Evolutionary conservation across 2,329 filamentous ascomycete genomes (phyloP).

Genomic region (Monosporascus sp.): DNA sequence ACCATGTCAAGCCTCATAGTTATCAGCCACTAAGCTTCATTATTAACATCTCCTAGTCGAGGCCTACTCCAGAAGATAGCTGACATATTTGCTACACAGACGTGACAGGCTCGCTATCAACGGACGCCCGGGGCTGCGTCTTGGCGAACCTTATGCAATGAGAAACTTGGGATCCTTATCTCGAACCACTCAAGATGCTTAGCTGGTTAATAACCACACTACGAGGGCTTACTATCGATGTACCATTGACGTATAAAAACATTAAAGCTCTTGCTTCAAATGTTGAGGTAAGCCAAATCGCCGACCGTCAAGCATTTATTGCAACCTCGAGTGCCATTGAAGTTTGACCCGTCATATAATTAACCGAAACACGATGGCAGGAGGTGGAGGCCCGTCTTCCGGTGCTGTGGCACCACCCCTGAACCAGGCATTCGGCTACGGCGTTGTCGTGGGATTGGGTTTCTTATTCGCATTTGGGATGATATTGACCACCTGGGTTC

Average conservation of each 20-base stretch:
- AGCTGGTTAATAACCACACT: neutral
- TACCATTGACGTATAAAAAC: neutral
- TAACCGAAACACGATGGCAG: neutral
- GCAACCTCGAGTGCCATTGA: neutral
- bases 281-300: neutral
- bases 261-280: neutral
- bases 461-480: constrained; percentile 68
- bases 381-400: constrained; percentile 1
- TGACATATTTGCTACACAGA: neutral
- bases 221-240: neutral
- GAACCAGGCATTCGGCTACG: constrained; percentile 64
- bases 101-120: no score
- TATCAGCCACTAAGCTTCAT: neutral
- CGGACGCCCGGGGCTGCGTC: neutral
- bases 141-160: neutral
- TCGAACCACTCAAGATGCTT: neutral
- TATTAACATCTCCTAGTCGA: neutral
- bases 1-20: neutral
- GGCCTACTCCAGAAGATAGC: neutral
- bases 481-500: constrained; percentile 64
- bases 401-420: constrained; percentile 25
- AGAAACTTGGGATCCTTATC: neutral
- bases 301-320: neutral
- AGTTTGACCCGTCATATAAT: neutral
- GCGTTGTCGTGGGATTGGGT: constrained; percentile 67